phyloP scores from a whole-genome alignment of 2,329 filamentous ascomycete species.

The Ophiostoma populinum region DNA sequence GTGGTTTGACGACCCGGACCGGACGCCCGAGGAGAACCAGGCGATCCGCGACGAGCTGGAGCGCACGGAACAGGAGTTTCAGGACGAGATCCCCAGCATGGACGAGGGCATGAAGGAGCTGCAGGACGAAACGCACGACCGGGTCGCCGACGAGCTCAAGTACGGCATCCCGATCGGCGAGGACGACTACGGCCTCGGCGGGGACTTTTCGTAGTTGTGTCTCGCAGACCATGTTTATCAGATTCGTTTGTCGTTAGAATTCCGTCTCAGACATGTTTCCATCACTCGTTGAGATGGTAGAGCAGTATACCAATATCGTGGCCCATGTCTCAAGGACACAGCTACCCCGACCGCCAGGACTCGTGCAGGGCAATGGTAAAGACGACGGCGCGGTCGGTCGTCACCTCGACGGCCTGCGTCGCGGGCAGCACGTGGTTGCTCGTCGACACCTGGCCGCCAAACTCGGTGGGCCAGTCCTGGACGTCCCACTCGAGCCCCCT shows the following conservation, averaged over 20 bases:
- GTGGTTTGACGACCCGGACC: neutral
- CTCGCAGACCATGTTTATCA: too few relatives aligned
- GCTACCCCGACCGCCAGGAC: slow-evolving; percentile 18
- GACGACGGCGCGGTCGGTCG: slow-evolving; percentile 46
- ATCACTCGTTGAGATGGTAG: too few relatives aligned
- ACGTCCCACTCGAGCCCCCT: slow-evolving; percentile 86
- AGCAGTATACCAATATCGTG: too few relatives aligned
- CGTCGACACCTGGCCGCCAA: slow-evolving; percentile 59
- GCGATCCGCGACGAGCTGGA: neutral
- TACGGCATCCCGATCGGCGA: too few relatives aligned
- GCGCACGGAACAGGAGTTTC: neutral
- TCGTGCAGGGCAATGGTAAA: slow-evolving; percentile 53
- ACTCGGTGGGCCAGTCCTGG: slow-evolving; percentile 56
- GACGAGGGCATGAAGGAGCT: neutral
- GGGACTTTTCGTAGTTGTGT: too few relatives aligned
- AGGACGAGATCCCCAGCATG: neutral
- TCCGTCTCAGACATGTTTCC: too few relatives aligned
- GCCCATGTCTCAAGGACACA: too few relatives aligned
- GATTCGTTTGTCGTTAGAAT: too few relatives aligned
- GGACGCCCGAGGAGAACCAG: neutral
- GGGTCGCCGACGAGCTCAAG: too few relatives aligned
- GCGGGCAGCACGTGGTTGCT: slow-evolving; percentile 56
- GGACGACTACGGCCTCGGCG: too few relatives aligned
- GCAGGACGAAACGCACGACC: too few relatives aligned
- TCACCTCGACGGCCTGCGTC: slow-evolving; percentile 42